Conservation (phyloP, 1,284 basidiomycete genomes). For the Phellopilus nigrolimitatus region DNA sequence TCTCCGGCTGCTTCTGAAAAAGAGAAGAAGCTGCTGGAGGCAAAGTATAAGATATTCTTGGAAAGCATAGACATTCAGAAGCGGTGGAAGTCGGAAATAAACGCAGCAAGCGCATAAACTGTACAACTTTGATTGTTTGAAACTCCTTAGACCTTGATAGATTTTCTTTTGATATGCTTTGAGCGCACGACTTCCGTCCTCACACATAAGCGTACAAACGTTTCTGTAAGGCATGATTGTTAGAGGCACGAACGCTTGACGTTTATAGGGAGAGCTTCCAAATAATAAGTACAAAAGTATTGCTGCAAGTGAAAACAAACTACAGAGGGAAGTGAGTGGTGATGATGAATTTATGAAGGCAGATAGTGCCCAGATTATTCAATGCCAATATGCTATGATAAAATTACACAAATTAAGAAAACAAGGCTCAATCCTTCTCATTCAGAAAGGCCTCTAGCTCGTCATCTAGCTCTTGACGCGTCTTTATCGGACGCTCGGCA, state of each 20-base stretch:
- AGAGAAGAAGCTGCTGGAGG: constrained; percentile 76
- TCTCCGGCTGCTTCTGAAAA: constrained; percentile 56
- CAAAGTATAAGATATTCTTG: constrained; percentile 92
- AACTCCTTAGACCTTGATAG: too few species aligned
- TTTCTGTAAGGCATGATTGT: too few species aligned
- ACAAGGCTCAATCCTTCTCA: constrained; percentile 26
- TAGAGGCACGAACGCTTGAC: too few species aligned
- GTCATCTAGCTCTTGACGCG: constrained; percentile 68
- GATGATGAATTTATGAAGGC: too few species aligned
- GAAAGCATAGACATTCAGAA: constrained; percentile 87
- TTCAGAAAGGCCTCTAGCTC: constrained; percentile 72
- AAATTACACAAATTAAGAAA: background rate
- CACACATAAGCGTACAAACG: too few species aligned
- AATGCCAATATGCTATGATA: background rate
- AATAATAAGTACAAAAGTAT: too few species aligned
- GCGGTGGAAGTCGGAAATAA: constrained; percentile 72
- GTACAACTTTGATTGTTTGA: background rate
- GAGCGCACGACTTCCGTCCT: too few species aligned
- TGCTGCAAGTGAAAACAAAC: too few species aligned
- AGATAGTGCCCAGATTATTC: background rate
- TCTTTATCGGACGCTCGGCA: constrained; percentile 45
- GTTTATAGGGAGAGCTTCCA: too few species aligned
- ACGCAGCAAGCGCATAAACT: constrained; percentile 28
- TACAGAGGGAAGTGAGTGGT: too few species aligned
- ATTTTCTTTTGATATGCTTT: too few species aligned